Conservation (phyloP, 768 basidiomycete species). For the Amanita polypyramis region DNA sequence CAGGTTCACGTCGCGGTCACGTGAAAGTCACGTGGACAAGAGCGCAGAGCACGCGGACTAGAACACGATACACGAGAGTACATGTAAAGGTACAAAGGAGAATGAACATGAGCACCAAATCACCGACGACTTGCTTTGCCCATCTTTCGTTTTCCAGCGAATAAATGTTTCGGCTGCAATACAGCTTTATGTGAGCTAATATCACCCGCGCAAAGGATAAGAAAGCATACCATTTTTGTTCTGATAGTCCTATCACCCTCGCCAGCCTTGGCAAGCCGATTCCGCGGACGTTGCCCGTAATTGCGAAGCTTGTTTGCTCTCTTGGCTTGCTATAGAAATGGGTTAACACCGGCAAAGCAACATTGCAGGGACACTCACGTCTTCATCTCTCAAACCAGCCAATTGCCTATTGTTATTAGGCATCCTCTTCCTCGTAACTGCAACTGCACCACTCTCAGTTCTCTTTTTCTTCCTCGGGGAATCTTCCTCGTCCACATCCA, state of each 20-base stretch:
- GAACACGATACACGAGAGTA: too few species aligned
- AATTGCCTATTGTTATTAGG: conserved; percentile 68
- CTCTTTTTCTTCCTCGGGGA: conserved; percentile 53
- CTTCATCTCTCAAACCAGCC: conserved; percentile 70
- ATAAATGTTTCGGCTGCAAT: conserved; percentile 75
- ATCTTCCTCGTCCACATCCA: conserved; percentile 44
- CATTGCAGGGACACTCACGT: conserved; percentile 29
- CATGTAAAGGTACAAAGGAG: not conserved
- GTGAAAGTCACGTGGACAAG: not conserved
- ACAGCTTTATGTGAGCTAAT: conserved; percentile 3
- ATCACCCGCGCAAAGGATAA: not conserved
- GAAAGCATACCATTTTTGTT: conserved; percentile 63
- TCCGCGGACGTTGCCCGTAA: conserved; percentile 78
- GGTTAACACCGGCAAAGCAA: conserved; percentile 7
- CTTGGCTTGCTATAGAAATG: conserved; percentile 52
- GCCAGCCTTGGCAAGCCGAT: conserved; percentile 82
- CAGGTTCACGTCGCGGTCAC: not conserved
- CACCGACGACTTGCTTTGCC: conserved; percentile 77
- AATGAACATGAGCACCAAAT: conserved; percentile 9
- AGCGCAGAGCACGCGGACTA: too few species aligned
- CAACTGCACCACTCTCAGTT: conserved; percentile 47
- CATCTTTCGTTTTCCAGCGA: conserved; percentile 72
- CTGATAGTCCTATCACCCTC: conserved; percentile 80
- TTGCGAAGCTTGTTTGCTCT: conserved; percentile 78
- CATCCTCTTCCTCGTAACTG: conserved; percentile 36